Evolutionary conservation across 2,329 filamentous ascomycete species (phyloP), one percentile per base, ranked within the genome.

Genomic region (Septoria linicola): DNA sequence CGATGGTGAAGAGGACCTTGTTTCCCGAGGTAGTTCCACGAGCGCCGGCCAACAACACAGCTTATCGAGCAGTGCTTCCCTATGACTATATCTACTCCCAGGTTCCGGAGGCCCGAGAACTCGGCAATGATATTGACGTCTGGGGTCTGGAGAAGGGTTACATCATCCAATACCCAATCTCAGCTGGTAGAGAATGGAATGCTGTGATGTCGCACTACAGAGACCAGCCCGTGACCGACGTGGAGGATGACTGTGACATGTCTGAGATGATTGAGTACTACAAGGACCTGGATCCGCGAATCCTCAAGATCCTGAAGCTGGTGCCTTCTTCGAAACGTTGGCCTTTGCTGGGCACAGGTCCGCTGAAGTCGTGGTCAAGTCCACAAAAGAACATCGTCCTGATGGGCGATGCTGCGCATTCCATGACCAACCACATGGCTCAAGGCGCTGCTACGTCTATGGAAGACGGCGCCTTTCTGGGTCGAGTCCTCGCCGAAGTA

Each of bases 101-200:
- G 10, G 55, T 56, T 3, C 53, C 55, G 2, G 53, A 56, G 16
- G 49, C 53, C 10, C 31, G 53, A 8, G 53, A 58, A 16, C 53
- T 58, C 17, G 55, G 55, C 1, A 58, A 56, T 21, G 70, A 70
- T 7, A 73, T 76, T 50, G 72, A 76, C 51, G 70, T 73, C 10
- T 76, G 73, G 73, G 60, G 73, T 58, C 59, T 70, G 30, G 54
- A 66, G 8, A 64, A 68, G 8, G 61, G 65, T 2, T 74, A 74
- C 51, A 72, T 74, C 51, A 74, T 76, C 40, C 70, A 70, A 8
- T 76, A 76, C 54, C 72, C 72, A 1, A 71, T 77, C 23, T 67
- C 65, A 17, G 70, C 64, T 1, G 73, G 73, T 3, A 67, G 66
- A 36, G 63, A 70, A 16, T 74, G 73, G 58, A 75, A 75, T 53